phyloP scores from a whole-genome alignment of 1,284 basidiomycete species.

The Ustilago trichophora region DNA sequence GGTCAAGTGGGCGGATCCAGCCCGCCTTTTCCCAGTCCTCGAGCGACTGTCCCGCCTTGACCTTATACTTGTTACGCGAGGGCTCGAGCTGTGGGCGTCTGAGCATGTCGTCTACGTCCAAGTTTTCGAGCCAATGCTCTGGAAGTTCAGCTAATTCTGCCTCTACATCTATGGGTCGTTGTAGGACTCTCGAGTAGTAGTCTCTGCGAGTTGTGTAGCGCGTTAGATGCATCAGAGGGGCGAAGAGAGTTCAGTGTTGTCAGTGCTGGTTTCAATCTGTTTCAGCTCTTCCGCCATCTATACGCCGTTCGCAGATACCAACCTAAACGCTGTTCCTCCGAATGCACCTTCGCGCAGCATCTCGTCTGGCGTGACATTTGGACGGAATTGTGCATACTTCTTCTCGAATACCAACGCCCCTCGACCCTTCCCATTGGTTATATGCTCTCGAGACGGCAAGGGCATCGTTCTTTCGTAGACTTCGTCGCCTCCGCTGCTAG shows the following conservation, averaged over 20 bases:
- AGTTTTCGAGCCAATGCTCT: conserved; percentile 37
- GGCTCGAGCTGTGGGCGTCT: conserved; percentile 59
- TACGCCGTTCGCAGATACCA: conserved; percentile 2
- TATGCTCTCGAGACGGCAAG: conserved; percentile 22
- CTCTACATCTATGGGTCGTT: conserved; percentile 36
- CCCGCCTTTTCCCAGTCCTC: conserved; percentile 70
- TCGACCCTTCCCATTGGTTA: conserved; percentile 34
- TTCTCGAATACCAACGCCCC: conserved; percentile 68
- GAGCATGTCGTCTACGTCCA: conserved; percentile 46
- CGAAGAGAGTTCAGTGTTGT: too few relatives aligned
- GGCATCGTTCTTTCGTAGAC: conserved; percentile 28
- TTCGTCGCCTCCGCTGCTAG: conserved; percentile 22
- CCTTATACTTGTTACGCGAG: conserved; percentile 67
- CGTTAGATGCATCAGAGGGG: too few relatives aligned
- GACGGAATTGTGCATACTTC: conserved; percentile 66
- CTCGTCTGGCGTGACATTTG: conserved; percentile 69
- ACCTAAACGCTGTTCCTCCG: conserved; percentile 69
- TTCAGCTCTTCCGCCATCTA: too few relatives aligned
- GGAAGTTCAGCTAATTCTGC: conserved; percentile 53
- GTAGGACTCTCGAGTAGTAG: conserved; percentile 44
- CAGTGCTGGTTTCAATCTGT: too few relatives aligned
- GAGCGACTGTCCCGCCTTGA: conserved; percentile 68
- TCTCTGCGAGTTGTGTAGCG: too few relatives aligned
- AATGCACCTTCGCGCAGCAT: conserved; percentile 69
- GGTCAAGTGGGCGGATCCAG: conserved; percentile 69